Conservation (phyloP, 345 rosid genomes). For the Noccaea caerulescens region DNA sequence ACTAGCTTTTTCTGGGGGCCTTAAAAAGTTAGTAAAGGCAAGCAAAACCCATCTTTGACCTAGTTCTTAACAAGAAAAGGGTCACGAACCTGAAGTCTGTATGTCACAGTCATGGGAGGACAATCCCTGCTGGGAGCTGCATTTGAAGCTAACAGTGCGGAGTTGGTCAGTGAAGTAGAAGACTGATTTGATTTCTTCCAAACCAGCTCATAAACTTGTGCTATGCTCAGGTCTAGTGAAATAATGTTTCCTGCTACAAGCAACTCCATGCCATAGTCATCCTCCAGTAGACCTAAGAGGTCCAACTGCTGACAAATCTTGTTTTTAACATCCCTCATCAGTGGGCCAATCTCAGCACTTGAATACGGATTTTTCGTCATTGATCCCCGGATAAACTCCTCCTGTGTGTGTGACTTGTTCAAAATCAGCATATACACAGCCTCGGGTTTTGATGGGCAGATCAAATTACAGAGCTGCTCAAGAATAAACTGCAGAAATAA, state of each 20-base stretch:
- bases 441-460: constrained; percentile 97
- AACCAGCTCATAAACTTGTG: constrained; percentile 97
- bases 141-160: constrained; percentile 66
- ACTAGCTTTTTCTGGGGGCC: constrained; percentile 2
- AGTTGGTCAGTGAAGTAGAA: constrained; percentile 59
- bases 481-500: constrained; percentile 80
- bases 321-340: constrained; percentile 99
- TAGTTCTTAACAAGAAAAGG: constrained; percentile 24
- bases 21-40: constrained; percentile 12
- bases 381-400: constrained; percentile 97
- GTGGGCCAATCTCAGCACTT: constrained; percentile 94
- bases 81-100: constrained; percentile 91
- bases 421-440: constrained; percentile 83
- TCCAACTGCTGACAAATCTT: constrained; percentile 97
- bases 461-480: constrained; percentile 98
- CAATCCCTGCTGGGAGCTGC: constrained; percentile 71
- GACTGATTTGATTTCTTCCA: constrained; percentile 97
- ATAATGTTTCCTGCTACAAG: constrained; percentile 97
- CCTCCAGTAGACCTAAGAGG: constrained; percentile 83
- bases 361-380: constrained; percentile 99
- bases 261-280: constrained; percentile 97
- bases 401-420: constrained; percentile 96
- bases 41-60: constrained; percentile 28
- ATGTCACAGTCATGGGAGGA: constrained; percentile 95
- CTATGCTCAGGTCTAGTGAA: constrained; percentile 93